These are phyloP conservation scores for Phytophthora pistaciae DNA, from an alignment of 352 stramenopile genomes.

Conservation along the genomic window DNA sequence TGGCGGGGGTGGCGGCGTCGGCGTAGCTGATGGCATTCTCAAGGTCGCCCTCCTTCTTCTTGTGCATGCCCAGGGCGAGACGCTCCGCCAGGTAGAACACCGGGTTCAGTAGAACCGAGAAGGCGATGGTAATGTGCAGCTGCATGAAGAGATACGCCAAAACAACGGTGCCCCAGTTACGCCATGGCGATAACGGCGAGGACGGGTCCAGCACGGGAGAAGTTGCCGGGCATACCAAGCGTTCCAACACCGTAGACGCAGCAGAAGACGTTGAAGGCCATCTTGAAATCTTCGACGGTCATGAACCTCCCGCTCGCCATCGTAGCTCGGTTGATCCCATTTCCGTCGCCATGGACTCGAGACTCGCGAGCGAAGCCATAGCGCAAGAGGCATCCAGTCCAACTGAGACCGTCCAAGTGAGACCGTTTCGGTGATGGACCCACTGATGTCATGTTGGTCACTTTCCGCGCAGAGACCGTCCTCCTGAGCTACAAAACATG, in stretches of 20 bases:
- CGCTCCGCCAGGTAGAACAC: slow-evolving; percentile 58
- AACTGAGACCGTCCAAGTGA: not conserved
- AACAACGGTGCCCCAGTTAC: slow-evolving; percentile 35
- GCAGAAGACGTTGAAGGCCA: slow-evolving; percentile 15
- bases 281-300: not conserved
- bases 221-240: too few relatives aligned
- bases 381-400: not conserved
- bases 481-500: not conserved
- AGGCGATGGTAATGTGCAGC: slow-evolving; percentile 53
- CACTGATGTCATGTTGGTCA: not conserved
- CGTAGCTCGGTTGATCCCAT: not conserved
- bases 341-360: not conserved
- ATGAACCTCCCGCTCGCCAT: not conserved
- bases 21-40: slow-evolving; percentile 41
- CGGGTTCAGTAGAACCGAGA: slow-evolving; percentile 66
- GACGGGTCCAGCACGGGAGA: too few relatives aligned
- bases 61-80: slow-evolving; percentile 51
- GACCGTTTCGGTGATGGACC: not conserved
- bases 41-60: slow-evolving; percentile 25
- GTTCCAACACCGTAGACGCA: not conserved
- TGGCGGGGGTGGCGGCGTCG: slow-evolving; percentile 23
- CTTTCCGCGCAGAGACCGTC: not conserved
- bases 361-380: too few relatives aligned
- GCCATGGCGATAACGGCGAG: too few relatives aligned
- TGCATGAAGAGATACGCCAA: slow-evolving; percentile 62